Base-by-base conservation (phyloP, 2,329 filamentous ascomycete species). In the Grosmannia serpens region DNA sequence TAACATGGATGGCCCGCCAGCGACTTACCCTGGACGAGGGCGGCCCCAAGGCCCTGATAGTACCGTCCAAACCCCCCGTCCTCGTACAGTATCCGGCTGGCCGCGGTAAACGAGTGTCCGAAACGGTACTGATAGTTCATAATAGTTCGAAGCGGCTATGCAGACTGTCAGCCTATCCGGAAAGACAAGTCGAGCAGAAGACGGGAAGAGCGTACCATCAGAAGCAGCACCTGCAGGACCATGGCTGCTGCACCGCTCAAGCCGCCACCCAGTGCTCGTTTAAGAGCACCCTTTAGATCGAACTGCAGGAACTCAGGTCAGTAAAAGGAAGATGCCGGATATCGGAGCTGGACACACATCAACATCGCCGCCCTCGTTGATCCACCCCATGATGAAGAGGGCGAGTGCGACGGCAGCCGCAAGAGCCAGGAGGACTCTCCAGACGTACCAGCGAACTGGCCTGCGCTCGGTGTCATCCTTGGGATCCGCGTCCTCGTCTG, bases 91-190 rank as follows among this genome's bases (percentile, higher is more conserved):
- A 71, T 76, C 20, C 66, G 63, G 1, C 70, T 72, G 0, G 75
- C 74, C 1, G 63, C 55, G 3, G 68, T 70, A 58, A 78, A 77
- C 0, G 71, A 68, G 0, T 69, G 71, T 1, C 75, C 75, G 46
- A 73, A 75, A 2, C 75, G 75, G 57, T 78, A 78, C 60, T 78
- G 75, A 51, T 77, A 78, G 65, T 78, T 78, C 75, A 78, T 78
- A 15, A 77, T 75, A 0, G 75, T 78, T 6, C 75, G 71, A 4
- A 78, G 66, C 4, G 75, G 76, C 75, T 77, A 53, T 4, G 1
- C 1, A 2, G 9, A 31, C n/a, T 13, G 62, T n/a, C 10, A 51
- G 35, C 20, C 4, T 9, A 24, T 50, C 7, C 10, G 33, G 26
- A 26, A 20, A 13, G 33, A 24, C 33, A 15, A 22, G 4, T 27